Base-by-base conservation (phyloP, 129 eudicot genomes). In the Apium graveolens region DNA sequence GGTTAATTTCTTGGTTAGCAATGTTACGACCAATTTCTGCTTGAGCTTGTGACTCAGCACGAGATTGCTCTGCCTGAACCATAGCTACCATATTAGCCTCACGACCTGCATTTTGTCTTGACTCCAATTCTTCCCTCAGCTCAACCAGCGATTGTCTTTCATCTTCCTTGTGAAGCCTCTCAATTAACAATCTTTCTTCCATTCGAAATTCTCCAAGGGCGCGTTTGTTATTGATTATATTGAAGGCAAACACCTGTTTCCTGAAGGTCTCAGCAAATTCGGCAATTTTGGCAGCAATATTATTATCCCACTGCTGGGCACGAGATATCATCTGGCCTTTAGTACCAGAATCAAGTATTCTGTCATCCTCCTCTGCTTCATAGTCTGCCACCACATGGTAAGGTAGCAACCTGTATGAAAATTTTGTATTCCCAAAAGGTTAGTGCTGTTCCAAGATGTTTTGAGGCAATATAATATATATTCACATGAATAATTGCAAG, bases 351-450 rank as follows among this genome's bases (percentile, higher is more conserved):
- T 91, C 91, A 29, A 93, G 95, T 75, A 91, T 91, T 83, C 87
- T 87, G 77, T 89, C 98, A 76, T 91, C 97, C 75, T 89, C 95
- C 82, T 91, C 98, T 18, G 97, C 95, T 87, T 93, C 97, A 81
- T 90, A 93, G 83, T 93, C 95, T 32, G 97, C 95, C 68, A 93
- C 95, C 78, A 93, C 97, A 85, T 93, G 97, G 85, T 93, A 93
- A 49, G 97, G 98, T 76, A 93, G 86, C 70, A 93, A 84, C 90
- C 98, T 93, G 85, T 76, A 83, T 18, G n/a, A 74, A 74, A 17
- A 60, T 20, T 0, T n/a, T 73, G 14, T 41, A 43, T n/a, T 43
- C 37, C 48, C 35, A 13, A 27, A 73, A 44, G 76, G 7, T 21
- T 41, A 21, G 76, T 26, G 17, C 13, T 42, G 35, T 72, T 72